Evolutionary conservation across 208 protist species (phyloP).

Genomic region (Wallacemonas sp.): DNA sequence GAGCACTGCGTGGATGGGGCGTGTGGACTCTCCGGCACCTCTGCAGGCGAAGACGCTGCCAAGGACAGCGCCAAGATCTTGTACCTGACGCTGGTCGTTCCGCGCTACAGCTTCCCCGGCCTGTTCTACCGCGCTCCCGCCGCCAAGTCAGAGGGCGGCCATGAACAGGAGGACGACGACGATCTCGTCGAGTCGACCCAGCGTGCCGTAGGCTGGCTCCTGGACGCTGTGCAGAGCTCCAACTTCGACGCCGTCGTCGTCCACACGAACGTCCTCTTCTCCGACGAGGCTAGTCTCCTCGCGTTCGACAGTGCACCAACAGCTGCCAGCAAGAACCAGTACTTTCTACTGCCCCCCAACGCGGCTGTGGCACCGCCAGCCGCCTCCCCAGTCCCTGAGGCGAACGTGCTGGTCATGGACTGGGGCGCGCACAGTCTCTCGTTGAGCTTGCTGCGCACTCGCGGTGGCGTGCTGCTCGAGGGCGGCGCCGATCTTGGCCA

Average conservation of each 20-base stretch:
- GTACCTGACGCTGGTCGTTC: conserved; percentile 77
- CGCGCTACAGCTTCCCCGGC: conserved; percentile 67
- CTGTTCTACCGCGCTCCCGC: conserved; percentile 13
- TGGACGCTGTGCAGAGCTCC: conserved; percentile 65
- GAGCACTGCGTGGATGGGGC: conserved; percentile 72
- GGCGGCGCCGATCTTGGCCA: not conserved
- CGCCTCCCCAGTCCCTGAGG: conserved; percentile 23
- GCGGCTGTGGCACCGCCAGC: not conserved
- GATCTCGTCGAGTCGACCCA: conserved; percentile 69
- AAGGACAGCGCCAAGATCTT: conserved; percentile 28
- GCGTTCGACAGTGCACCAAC: conserved; percentile 48
- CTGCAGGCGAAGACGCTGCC: conserved; percentile 6
- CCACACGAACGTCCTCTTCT: conserved; percentile 61
- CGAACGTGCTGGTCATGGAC: conserved; percentile 76
- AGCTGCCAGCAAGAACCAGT: conserved; percentile 23
- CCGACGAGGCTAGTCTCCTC: conserved; percentile 69
- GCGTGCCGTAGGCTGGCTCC: conserved; percentile 54
- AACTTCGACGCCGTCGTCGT: conserved; percentile 51
- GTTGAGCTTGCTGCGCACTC: conserved; percentile 44
- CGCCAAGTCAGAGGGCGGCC: conserved; percentile 9
- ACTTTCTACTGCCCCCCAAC: conserved; percentile 42
- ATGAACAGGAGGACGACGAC: too few species aligned
- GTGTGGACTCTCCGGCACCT: conserved; percentile 61
- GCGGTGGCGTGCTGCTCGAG: conserved; percentile 52
- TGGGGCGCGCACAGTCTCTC: conserved; percentile 80